Evolutionary conservation across 2,329 filamentous ascomycete genomes (phyloP).

Genomic region (Aspergillus fischeri): DNA sequence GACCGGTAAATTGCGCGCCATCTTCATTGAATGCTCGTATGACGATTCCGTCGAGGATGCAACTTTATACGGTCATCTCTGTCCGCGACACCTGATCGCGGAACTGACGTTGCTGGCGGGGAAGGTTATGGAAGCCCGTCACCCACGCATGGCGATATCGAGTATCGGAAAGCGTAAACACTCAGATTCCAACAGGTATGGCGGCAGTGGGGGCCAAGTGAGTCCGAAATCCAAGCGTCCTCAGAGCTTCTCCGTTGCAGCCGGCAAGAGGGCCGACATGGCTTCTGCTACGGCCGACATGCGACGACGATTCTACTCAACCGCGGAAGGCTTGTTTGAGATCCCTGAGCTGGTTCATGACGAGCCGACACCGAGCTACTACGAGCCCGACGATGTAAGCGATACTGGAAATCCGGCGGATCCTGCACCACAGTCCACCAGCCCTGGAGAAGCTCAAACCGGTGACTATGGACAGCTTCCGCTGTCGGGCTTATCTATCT

Average conservation of each 20-base stretch:
- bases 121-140: conserved; percentile 59
- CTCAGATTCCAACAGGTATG: conserved; percentile 11
- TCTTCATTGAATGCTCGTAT: conserved; percentile 96
- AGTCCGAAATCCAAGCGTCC: conserved; percentile 25
- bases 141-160: conserved; percentile 23
- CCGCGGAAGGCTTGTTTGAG: conserved; percentile 1
- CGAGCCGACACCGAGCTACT: neutral
- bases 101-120: conserved; percentile 70
- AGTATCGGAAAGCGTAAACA: conserved; percentile 43
- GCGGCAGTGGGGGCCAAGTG: conserved; percentile 16
- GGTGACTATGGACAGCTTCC: conserved; percentile 37
- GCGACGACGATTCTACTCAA: conserved; percentile 3
- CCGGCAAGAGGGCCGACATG: neutral
- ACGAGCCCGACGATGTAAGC: conserved; percentile 3
- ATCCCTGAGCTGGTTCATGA: neutral
- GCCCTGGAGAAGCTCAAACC: conserved; percentile 8
- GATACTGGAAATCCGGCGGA: conserved; percentile 3
- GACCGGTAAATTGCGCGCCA: conserved; percentile 65
- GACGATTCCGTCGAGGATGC: conserved; percentile 74
- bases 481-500: conserved; percentile 69
- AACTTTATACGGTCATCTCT: conserved; percentile 81
- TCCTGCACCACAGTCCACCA: conserved; percentile 1
- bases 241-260: conserved; percentile 6
- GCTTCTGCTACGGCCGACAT: conserved; percentile 1
- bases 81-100: conserved; percentile 73